Evolutionary conservation across 1,284 basidiomycete genomes (phyloP).

Genomic region (Thelephora terrestris): DNA sequence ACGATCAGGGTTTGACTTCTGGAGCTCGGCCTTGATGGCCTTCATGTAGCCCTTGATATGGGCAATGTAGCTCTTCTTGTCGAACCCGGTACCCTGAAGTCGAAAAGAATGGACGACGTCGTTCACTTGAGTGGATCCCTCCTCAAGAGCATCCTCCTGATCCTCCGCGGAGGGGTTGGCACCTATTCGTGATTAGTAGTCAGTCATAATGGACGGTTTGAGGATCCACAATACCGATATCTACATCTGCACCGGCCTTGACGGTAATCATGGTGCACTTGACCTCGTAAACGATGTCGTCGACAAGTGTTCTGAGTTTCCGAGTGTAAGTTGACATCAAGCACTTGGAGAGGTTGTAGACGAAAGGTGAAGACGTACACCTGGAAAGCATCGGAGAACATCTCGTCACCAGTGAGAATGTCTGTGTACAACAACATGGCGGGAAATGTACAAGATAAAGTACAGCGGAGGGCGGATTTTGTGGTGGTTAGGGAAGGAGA

Average conservation of each 20-base stretch:
- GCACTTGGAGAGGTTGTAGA: conserved; percentile 5
- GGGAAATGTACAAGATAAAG: conserved; percentile 9
- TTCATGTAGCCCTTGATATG: conserved; percentile 94
- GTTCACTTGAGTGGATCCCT: conserved; percentile 73
- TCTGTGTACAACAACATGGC: conserved; percentile 75
- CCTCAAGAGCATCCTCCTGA: conserved; percentile 72
- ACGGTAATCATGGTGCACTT: conserved; percentile 72
- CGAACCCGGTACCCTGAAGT: conserved; percentile 75
- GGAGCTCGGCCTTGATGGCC: conserved; percentile 57
- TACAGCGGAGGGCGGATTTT: conserved; percentile 11
- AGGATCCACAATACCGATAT: conserved; percentile 65
- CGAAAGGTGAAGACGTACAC: conserved; percentile 39
- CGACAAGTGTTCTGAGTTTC: conserved; percentile 61
- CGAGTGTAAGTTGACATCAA: neutral
- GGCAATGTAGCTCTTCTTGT: conserved; percentile 84
- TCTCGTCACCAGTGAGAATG: conserved; percentile 78
- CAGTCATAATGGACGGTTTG: neutral
- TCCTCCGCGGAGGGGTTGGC: conserved; percentile 93
- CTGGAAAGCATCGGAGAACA: conserved; percentile 92
- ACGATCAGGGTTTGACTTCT: conserved; percentile 51
- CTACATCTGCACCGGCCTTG: conserved; percentile 73
- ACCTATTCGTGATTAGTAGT: conserved; percentile 34
- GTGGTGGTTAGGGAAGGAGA: conserved; percentile 16
- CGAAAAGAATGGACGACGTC: conserved; percentile 93
- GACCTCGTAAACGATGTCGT: conserved; percentile 86